phyloP scores from a whole-genome alignment of 257 asterid species.

The Solanum rostratum region DNA sequence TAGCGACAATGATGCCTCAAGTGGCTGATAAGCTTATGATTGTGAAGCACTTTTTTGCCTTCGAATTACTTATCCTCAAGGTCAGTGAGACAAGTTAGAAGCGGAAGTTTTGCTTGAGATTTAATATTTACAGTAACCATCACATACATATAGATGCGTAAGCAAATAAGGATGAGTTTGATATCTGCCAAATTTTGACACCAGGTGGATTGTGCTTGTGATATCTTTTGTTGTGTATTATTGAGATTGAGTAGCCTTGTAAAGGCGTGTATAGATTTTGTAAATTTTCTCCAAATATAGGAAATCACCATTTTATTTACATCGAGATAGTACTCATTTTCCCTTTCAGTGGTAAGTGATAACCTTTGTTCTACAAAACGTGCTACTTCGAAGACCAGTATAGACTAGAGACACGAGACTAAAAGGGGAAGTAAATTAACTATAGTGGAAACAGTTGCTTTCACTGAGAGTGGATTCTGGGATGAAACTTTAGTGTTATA shows the following conservation, averaged over 20 bases:
- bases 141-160: not conserved
- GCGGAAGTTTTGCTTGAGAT: not conserved
- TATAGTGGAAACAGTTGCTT: not conserved
- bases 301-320: not conserved
- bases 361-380: not conserved
- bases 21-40: constrained; percentile 14
- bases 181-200: not conserved
- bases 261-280: not conserved
- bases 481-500: not conserved
- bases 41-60: not conserved
- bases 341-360: not conserved
- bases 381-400: not conserved
- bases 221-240: not conserved
- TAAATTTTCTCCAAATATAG: not conserved
- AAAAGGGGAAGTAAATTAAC: not conserved
- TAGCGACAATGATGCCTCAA: constrained; percentile 37
- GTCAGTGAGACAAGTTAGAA: not conserved
- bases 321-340: not conserved
- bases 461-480: not conserved
- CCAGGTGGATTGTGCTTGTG: not conserved
- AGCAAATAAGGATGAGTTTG: not conserved
- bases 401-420: not conserved
- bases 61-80: not conserved
- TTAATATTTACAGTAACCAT: not conserved
- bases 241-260: not conserved